Conservation (phyloP, 2,329 filamentous ascomycete genomes). For the Calonectria pteridis region DNA sequence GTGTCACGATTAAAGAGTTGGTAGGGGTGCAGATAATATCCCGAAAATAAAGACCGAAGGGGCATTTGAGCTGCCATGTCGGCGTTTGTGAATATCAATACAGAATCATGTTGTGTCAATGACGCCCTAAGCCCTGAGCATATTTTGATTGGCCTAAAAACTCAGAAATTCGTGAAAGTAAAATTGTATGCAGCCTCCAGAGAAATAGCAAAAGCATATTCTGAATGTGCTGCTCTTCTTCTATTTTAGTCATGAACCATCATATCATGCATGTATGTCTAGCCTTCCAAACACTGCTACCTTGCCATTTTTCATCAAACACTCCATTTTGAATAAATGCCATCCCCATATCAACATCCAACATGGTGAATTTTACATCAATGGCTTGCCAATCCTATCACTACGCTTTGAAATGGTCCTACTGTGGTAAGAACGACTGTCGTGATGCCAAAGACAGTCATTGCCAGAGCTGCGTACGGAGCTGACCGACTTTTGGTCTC, state of each 20-base stretch:
- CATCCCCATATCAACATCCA: not conserved
- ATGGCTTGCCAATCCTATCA: conserved; percentile 51
- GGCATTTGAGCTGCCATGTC: conserved; percentile 17
- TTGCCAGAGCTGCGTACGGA: conserved; percentile 68
- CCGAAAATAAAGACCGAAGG: conserved; percentile 16
- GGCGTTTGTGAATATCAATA: conserved; percentile 17
- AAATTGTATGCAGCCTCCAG: not conserved
- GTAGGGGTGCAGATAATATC: conserved; percentile 24
- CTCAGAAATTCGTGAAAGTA: not conserved
- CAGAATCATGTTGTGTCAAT: not conserved
- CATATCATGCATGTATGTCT: not conserved
- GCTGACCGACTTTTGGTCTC: conserved; percentile 65
- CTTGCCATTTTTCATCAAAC: not conserved
- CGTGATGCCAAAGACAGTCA: conserved; percentile 69
- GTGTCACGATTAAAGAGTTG: not conserved
- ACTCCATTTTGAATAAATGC: not conserved
- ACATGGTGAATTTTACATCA: conserved; percentile 17
- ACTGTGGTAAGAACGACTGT: conserved; percentile 67
- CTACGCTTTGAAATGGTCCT: conserved; percentile 56
- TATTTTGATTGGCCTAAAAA: conserved; percentile 4
- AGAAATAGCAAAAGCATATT: not conserved
- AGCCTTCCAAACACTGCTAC: not conserved
- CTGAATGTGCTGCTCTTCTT: not conserved
- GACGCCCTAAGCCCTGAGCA: not conserved
- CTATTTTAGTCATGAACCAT: not conserved